Evolutionary conservation across 192 early-diverging fungal species (phyloP).

Genomic region (Ambispora gerdemannii): DNA sequence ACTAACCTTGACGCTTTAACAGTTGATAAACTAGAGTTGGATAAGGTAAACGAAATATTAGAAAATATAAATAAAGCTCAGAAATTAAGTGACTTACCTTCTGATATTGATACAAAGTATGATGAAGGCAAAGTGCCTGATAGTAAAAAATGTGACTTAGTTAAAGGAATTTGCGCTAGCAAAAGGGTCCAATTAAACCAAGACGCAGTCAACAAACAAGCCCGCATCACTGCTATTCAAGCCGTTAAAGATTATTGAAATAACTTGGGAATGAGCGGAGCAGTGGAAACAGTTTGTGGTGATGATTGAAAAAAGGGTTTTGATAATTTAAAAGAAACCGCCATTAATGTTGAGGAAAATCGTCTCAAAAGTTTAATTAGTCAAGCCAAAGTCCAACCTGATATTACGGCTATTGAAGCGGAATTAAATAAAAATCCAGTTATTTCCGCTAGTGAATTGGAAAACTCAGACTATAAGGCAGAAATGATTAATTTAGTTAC

Average conservation of each 20-base stretch:
- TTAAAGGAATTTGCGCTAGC: neutral
- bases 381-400: conserved; percentile 18
- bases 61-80: neutral
- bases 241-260: conserved; percentile 8
- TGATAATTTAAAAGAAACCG: too few relatives aligned
- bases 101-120: too few relatives aligned
- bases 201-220: neutral
- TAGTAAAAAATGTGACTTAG: neutral
- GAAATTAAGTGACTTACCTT: too few relatives aligned
- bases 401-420: conserved; percentile 4
- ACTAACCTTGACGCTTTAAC: neutral
- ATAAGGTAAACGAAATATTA: conserved; percentile 17
- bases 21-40: neutral
- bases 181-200: neutral
- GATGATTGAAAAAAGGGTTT: too few relatives aligned
- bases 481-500: neutral
- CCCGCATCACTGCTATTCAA: neutral
- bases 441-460: conserved; percentile 3
- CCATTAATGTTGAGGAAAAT: too few relatives aligned
- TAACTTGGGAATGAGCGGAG: too few relatives aligned
- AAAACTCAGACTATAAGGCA: neutral
- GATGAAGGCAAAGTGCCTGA: neutral
- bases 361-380: too few relatives aligned
- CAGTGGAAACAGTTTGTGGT: too few relatives aligned
- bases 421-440: conserved; percentile 4